Conservation (phyloP, 768 basidiomycete species). For the Amylocystis lapponica region DNA sequence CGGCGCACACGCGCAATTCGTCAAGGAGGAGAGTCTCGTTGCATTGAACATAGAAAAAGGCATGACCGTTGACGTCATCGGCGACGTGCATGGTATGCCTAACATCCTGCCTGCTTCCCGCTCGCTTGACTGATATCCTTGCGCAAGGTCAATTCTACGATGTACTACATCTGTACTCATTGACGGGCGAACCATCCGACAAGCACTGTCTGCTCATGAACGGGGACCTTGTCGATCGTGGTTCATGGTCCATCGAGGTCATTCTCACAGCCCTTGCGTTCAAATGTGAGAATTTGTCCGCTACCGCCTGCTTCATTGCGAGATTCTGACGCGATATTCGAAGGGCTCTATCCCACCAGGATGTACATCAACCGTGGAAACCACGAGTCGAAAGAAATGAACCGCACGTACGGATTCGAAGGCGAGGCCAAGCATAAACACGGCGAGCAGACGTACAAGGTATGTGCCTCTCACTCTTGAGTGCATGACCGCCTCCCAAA, state of each 20-base stretch:
- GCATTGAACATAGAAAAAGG: slow-evolving; percentile 70
- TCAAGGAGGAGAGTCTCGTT: slow-evolving; percentile 76
- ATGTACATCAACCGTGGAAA: slow-evolving; percentile 97
- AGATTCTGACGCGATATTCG: slow-evolving; percentile 11
- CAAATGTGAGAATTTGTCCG: slow-evolving; percentile 62
- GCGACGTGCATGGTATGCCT: slow-evolving; percentile 83
- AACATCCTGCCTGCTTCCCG: not conserved
- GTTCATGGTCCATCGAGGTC: slow-evolving; percentile 93
- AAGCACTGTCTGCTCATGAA: slow-evolving; percentile 89
- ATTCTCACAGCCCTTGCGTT: slow-evolving; percentile 90
- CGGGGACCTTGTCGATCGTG: slow-evolving; percentile 95
- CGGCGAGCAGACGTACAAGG: slow-evolving; percentile 93
- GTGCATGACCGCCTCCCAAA: not conserved
- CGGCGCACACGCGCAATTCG: slow-evolving; percentile 72
- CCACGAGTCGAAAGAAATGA: slow-evolving; percentile 98
- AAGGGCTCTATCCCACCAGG: slow-evolving; percentile 85
- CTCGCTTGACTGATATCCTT: slow-evolving; percentile 5
- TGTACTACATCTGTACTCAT: slow-evolving; percentile 75
- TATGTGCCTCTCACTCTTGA: slow-evolving; percentile 17
- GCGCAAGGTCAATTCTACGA: slow-evolving; percentile 91
- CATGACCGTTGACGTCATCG: slow-evolving; percentile 86
- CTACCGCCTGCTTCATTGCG: not conserved
- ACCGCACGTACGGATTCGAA: slow-evolving; percentile 88
- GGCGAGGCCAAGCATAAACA: slow-evolving; percentile 97
- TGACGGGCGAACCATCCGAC: slow-evolving; percentile 81